Evolutionary conservation across 2,329 filamentous ascomycete species (phyloP), one percentile per base, ranked within the genome.

Genomic region (Colletotrichum musae): DNA sequence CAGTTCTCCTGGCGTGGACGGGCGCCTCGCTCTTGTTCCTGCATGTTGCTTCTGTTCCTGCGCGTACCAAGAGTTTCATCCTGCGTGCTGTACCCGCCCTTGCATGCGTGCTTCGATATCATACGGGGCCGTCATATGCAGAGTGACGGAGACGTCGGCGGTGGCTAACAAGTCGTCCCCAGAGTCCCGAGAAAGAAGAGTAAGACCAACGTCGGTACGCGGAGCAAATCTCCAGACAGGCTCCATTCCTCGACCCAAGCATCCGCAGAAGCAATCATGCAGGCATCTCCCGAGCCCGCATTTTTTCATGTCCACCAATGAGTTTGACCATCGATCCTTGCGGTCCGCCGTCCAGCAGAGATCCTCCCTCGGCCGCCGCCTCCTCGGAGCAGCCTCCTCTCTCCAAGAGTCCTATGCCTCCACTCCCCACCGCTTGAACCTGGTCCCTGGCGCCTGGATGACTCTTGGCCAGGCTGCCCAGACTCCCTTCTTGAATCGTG

Each of bases 221-320:
- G 64, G 64, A 53, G 58, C 52, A 68, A 67, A 62, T 67, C 51
- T 57, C 45, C 52, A 67, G 58, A 43, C 21, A 13, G 45, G 18
- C 59, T 41, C 64, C 58, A 63, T 51, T 16, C 10, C 6, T 36
- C 26, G 63, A 36, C 32, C 32, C 58, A 58, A 57, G 58, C 52
- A 68, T 57, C 50, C 9, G 6, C 43, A 68, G 52, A 68, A 53
- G 64, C 10, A 63, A 63, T 21, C 52, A 58, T 53, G 26, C 51
- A 68, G 43, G 21, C 12, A 58, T 52, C 58, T 63, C 24, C 64
- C 64, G 24, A 52, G 45, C 52, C 36, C 52, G 24, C 52, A 50
- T 36, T 56, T 39, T 21, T 13, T 43, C 7, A 43, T 18, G 16
- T 53, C 39, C 52, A 53, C 58, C 45, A 68, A 68, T 68, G 45